Conservation (phyloP, 208 protist species). For the Spongospora subterranea region DNA sequence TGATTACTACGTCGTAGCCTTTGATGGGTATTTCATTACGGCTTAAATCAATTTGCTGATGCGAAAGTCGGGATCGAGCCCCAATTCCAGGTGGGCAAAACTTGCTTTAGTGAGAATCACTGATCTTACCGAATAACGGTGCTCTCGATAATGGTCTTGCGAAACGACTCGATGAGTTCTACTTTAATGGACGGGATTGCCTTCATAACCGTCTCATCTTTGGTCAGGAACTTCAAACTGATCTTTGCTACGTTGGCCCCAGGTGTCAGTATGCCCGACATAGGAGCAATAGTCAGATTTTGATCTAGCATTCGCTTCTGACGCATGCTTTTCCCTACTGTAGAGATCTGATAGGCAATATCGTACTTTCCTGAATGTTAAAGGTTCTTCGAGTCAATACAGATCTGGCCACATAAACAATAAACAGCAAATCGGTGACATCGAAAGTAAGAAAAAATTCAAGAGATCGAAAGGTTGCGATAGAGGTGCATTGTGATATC, state of each 20-base stretch:
- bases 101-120: slow-evolving; percentile 36
- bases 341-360: slow-evolving; percentile 77
- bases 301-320: background rate
- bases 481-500: too few relatives aligned
- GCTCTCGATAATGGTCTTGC: background rate
- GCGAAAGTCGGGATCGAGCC: too few relatives aligned
- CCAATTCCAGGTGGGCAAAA: slow-evolving; percentile 82
- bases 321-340: background rate
- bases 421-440: too few relatives aligned
- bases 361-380: slow-evolving; percentile 92
- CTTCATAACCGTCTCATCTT: slow-evolving; percentile 3
- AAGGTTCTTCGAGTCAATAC: too few relatives aligned
- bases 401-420: too few relatives aligned
- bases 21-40: too few relatives aligned
- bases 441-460: too few relatives aligned
- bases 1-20: too few relatives aligned
- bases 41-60: too few relatives aligned
- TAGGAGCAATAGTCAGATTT: background rate
- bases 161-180: slow-evolving; percentile 40
- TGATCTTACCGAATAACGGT: slow-evolving; percentile 37
- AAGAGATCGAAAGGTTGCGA: too few relatives aligned
- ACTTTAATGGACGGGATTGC: background rate
- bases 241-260: background rate
- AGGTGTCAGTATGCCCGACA: background rate
- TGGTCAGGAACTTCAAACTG: background rate